Percentiles rank a stretch among this genome's conserved stretches.
phyloP scores from a whole-genome alignment of 352 stramenopile genomes.

The Phytophthora rubi region DNA sequence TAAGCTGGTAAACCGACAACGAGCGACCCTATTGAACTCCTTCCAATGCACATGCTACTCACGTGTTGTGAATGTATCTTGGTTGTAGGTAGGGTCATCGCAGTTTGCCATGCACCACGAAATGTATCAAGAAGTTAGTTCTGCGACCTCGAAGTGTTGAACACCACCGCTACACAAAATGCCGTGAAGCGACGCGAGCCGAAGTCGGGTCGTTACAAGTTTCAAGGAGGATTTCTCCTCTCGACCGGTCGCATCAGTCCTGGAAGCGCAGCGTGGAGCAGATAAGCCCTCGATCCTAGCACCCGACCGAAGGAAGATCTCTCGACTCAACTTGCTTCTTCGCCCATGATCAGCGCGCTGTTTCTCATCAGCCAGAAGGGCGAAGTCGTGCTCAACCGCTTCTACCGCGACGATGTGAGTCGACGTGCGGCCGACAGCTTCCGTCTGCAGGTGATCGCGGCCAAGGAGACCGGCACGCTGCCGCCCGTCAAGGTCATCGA shows the following conservation, averaged over 20 bases:
- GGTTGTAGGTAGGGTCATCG: constrained; percentile 81
- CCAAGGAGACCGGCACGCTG: constrained; percentile 95
- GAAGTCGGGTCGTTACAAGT: constrained; percentile 24
- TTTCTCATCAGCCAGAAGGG: constrained; percentile 87
- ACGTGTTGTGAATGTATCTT: constrained; percentile 20
- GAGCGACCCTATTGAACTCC: constrained; percentile 32
- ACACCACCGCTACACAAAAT: constrained; percentile 17
- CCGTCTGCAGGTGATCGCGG: constrained; percentile 92
- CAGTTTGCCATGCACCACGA: constrained; percentile 10
- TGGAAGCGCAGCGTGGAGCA: constrained; percentile 32
- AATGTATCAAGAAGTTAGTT: too few relatives aligned
- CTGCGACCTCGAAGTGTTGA: too few relatives aligned
- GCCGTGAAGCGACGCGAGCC: constrained; percentile 12
- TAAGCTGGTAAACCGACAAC: constrained; percentile 25
- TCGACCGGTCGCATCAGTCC: constrained; percentile 32
- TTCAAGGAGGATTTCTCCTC: constrained; percentile 12
- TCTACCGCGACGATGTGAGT: constrained; percentile 85
- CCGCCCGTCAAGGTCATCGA: constrained; percentile 96
- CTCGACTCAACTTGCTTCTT: background rate
- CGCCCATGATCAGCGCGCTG: constrained; percentile 75
- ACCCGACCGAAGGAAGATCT: background rate
- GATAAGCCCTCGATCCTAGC: constrained; percentile 13
- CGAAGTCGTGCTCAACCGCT: constrained; percentile 82
- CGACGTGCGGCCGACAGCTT: constrained; percentile 74
- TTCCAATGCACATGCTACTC: constrained; percentile 24